Evolutionary conservation across 2,329 filamentous ascomycete species (phyloP).

Genomic region (Fonsecaea pedrosoi): DNA sequence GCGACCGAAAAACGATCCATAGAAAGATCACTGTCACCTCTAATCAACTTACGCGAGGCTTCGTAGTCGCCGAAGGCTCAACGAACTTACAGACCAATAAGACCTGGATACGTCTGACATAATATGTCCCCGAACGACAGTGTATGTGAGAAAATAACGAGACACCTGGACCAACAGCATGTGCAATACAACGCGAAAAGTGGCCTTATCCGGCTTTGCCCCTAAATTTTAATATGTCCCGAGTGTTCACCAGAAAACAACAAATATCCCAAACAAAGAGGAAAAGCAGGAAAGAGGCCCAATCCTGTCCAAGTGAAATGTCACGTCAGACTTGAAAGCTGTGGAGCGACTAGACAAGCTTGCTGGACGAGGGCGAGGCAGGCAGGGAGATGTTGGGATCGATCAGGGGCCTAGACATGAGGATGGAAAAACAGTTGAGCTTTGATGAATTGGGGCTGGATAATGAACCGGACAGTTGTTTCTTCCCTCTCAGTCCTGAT

Average conservation of each 20-base stretch:
- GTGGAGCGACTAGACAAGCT: not conserved
- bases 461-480: not conserved
- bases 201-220: not conserved
- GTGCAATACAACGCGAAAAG: not conserved
- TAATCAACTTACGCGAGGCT: not conserved
- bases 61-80: not conserved
- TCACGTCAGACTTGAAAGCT: not conserved
- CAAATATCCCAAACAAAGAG: not conserved
- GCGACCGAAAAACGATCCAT: not conserved
- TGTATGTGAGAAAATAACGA: not conserved
- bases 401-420: not conserved
- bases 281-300: not conserved
- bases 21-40: not conserved
- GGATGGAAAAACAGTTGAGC: not conserved
- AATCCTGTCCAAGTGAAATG: not conserved
- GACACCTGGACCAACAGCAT: not conserved
- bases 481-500: not conserved
- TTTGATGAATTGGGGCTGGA: not conserved
- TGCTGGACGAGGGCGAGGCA: not conserved
- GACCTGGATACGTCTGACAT: not conserved
- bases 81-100: not conserved
- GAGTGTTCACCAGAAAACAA: not conserved
- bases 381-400: not conserved
- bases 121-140: not conserved
- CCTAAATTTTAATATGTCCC: not conserved